Evolutionary conservation across 768 basidiomycete species (phyloP).

Genomic region (Kondoa subrosea): DNA sequence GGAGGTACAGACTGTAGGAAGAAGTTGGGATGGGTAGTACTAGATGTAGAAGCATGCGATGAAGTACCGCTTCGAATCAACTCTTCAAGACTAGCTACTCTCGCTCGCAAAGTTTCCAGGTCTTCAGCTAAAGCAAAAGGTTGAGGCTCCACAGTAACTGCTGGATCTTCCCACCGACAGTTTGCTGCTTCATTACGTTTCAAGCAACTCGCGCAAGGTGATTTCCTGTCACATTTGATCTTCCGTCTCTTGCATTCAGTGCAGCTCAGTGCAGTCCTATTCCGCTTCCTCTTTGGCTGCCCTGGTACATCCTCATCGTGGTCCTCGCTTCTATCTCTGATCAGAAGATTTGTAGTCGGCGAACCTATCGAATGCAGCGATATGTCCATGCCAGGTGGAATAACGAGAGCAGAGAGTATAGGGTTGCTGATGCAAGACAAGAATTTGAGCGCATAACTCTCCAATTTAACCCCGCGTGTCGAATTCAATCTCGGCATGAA

Average conservation of each 20-base stretch:
- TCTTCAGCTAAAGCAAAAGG: neutral
- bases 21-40: no score
- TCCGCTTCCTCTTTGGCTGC: neutral
- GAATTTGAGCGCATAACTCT: no score
- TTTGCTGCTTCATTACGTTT: neutral
- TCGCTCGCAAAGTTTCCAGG: neutral
- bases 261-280: neutral
- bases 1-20: neutral
- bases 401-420: no score
- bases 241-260: neutral
- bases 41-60: no score
- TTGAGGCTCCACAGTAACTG: neutral
- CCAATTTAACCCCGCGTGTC: no score
- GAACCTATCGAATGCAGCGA: no score
- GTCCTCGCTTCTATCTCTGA: neutral
- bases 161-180: neutral
- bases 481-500: no score
- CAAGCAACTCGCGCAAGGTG: neutral
- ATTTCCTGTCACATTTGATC: neutral
- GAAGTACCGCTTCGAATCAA: no score
- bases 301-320: neutral
- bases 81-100: no score
- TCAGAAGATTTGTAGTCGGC: no score
- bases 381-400: no score
- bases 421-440: no score